phyloP scores from a whole-genome alignment of 139 green algal species.

The Chlorella sp. region DNA sequence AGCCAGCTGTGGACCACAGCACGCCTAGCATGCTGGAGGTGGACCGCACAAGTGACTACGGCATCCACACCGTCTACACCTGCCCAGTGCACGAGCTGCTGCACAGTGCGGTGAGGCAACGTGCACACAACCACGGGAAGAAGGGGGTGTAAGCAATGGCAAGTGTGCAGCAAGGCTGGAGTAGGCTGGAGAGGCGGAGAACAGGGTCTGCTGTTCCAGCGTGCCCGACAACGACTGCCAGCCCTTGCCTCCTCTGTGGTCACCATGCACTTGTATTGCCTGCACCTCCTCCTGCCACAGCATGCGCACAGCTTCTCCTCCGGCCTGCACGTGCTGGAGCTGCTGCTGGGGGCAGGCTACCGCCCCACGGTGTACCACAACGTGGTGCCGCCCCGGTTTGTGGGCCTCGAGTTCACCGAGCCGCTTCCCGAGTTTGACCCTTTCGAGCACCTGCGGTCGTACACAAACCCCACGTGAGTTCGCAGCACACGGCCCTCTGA shows the following conservation, averaged over 20 bases:
- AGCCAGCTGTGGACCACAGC: neutral
- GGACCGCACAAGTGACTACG: too few species aligned
- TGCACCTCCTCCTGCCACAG: neutral
- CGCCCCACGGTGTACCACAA: neutral
- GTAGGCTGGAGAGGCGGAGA: too few species aligned
- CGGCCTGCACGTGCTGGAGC: neutral
- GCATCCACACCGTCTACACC: neutral
- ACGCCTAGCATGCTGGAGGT: neutral
- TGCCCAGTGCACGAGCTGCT: neutral
- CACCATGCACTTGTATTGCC: neutral
- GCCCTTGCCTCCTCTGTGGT: too few species aligned
- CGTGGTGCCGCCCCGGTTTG: neutral
- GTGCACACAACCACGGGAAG: too few species aligned
- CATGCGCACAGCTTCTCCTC: neutral
- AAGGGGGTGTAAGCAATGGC: too few species aligned
- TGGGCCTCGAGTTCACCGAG: too few species aligned
- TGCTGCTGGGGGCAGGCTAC: neutral
- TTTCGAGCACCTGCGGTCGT: neutral
- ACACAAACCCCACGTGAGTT: too few species aligned
- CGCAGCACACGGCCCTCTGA: neutral
- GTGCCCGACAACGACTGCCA: too few species aligned
- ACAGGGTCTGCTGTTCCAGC: neutral
- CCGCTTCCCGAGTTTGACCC: neutral
- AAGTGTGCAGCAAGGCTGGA: too few species aligned
- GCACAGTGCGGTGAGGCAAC: neutral